Evolutionary conservation across 352 stramenopile genomes (phyloP), one percentile per base, ranked within the genome.

Genomic region (Pythium biforme): DNA sequence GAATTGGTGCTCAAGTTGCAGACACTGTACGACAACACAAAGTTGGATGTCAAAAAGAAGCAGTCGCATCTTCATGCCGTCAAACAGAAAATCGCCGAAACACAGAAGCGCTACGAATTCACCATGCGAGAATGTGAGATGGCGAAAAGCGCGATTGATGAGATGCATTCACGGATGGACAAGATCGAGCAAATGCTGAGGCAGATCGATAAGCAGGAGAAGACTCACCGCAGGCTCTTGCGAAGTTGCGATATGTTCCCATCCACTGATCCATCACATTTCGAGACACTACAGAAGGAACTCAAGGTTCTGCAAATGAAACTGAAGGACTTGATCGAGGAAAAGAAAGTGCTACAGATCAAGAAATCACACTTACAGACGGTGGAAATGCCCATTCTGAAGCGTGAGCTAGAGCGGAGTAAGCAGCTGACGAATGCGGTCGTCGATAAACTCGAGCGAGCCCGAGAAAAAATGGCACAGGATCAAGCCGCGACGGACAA

Each of bases 71-170:
- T 92, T 26, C 72, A 83, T n/a, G 62, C 66, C 1, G 50, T 93
- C 4, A 82, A 83, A 39, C 66, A 72, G 11, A 89, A 89, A 60
- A 90, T 89, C 50, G 56, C 60, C 8, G 83, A 93, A 37, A 90
- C 80, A 8, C 62, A 76, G 31, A 65, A 71, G 19, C 77, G 80
- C 6, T 91, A 93, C 48, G 78, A 82, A 34, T 31, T 80, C 29
- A 77, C 78, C 41, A 88, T 91, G 73, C 81, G 81, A 8, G 85
- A 94, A 49, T 90, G 77, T 34, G 78, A 91, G 3, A 90, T 92
- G 80, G 83, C 83, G 50, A 83, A 87, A 55, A 76, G 82, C 17
- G 86, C 86, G 6, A 73, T 85, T 6, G 72, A 85, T 33, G 86
- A 92, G 72, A 94, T 94, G 83, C 79, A 71, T 15, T 62, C 66